A percentile compares a stretch with the other conserved stretches of the same genome.
phyloP scores from a whole-genome alignment of 371 early-diverging fungal species.

The Thermomucor indicae-seudaticae region DNA sequence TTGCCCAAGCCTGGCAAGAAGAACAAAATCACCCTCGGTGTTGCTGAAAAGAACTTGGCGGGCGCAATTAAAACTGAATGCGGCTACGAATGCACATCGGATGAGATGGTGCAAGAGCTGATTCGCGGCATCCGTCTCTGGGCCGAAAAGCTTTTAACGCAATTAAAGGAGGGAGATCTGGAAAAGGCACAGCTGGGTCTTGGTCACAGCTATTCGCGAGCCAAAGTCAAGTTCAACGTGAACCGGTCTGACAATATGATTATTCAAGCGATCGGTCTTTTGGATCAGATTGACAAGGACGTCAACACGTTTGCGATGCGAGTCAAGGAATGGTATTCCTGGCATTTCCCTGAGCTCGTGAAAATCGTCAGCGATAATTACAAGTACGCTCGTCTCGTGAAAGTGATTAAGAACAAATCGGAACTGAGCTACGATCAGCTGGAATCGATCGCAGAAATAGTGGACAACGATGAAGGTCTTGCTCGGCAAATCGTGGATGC shows the following conservation, averaged over 20 bases:
- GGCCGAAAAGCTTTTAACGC: conserved; percentile 83
- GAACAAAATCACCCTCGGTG: conserved; percentile 78
- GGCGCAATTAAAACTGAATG: conserved; percentile 81
- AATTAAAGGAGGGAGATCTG: conserved; percentile 89
- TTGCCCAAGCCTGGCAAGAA: conserved; percentile 79
- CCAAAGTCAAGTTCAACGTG: conserved; percentile 98
- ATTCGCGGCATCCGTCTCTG: conserved; percentile 92
- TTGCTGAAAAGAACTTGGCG: conserved; percentile 91
- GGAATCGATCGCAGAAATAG: conserved; percentile 70
- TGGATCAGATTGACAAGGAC: conserved; percentile 95
- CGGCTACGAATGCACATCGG: conserved; percentile 73
- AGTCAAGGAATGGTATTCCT: conserved; percentile 95
- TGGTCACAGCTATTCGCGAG: conserved; percentile 97
- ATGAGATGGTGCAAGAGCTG: conserved; percentile 83
- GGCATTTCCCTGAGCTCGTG: conserved; percentile 98
- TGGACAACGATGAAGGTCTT: conserved; percentile 61
- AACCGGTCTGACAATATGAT: conserved; percentile 94
- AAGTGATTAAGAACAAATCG: conserved; percentile 88
- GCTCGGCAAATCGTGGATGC: conserved; percentile 88
- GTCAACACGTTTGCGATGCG: conserved; percentile 93
- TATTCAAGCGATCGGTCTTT: conserved; percentile 84
- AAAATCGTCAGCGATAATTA: conserved; percentile 93
- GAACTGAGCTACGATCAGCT: conserved; percentile 74
- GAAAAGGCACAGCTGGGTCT: conserved; percentile 94
- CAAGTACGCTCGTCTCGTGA: conserved; percentile 84